A percentile compares a stretch with the other conserved stretches of the same genome.
phyloP scores from a whole-genome alignment of 2,329 filamentous ascomycete genomes.

The Stagonosporopsis cucurbitacearum region DNA sequence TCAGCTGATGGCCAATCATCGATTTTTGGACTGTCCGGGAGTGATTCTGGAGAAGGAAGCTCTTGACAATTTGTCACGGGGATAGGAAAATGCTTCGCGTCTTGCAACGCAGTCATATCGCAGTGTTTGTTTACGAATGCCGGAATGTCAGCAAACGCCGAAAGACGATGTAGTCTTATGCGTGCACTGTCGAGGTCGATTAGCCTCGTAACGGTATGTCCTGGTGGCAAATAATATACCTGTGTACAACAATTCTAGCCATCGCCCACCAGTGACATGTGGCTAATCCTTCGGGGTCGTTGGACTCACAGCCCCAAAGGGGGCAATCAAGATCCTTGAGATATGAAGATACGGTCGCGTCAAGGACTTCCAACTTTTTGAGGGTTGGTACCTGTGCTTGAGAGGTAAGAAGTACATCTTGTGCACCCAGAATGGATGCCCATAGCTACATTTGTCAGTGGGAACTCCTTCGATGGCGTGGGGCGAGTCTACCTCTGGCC shows the following conservation, averaged over 20 bases:
- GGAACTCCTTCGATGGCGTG: background rate
- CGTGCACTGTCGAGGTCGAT: background rate
- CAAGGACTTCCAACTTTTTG: constrained; percentile 2
- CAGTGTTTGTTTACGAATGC: constrained; percentile 17
- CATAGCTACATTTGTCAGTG: constrained; percentile 2
- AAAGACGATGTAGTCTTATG: constrained; percentile 10
- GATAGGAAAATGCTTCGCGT: constrained; percentile 4
- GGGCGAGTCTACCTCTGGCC: background rate
- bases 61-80: background rate
- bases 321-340: constrained; percentile 8
- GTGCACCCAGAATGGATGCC: constrained; percentile 1
- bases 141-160: constrained; percentile 14
- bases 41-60: constrained; percentile 10
- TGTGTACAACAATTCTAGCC: constrained; percentile 12
- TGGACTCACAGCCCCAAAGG: background rate
- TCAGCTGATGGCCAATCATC: constrained; percentile 1
- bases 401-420: constrained; percentile 5
- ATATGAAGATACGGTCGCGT: background rate
- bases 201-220: background rate
- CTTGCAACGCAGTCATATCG: constrained; percentile 10
- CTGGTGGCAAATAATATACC: background rate
- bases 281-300: constrained; percentile 2
- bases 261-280: constrained; percentile 12
- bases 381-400: background rate
- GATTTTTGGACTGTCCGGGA: constrained; percentile 4